Percentiles rank a stretch among this genome's conserved stretches.
phyloP scores from a whole-genome alignment of 345 rosid genomes.

The Aethionema arabicum region DNA sequence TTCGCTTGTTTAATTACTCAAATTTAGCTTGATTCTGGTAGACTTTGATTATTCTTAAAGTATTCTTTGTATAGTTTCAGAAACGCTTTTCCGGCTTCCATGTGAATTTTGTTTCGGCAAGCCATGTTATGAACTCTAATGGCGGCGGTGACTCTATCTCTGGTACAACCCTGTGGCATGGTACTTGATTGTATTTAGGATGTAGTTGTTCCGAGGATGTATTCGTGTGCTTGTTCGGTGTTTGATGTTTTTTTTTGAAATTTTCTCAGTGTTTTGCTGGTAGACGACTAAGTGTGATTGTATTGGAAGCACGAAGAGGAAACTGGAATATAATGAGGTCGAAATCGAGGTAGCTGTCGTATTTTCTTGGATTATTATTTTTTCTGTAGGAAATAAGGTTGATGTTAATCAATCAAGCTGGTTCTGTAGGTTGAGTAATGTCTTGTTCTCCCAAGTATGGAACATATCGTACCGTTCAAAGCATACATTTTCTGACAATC shows the following conservation, averaged over 20 bases:
- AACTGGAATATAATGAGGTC: constrained; percentile 42
- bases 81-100: not conserved
- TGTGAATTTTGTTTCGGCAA: constrained; percentile 10
- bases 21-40: not conserved
- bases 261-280: constrained; percentile 45
- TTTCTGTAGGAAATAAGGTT: not conserved
- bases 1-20: not conserved
- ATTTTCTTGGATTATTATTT: not conserved
- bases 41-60: not conserved
- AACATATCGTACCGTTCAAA: constrained; percentile 48
- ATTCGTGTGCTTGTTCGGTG: not conserved
- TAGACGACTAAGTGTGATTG: constrained; percentile 41
- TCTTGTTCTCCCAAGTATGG: constrained; percentile 38
- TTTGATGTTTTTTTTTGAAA: constrained; percentile 7
- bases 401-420: constrained; percentile 8
- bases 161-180: constrained; percentile 37
- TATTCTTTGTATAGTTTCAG: not conserved
- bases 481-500: constrained; percentile 45
- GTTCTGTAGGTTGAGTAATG: constrained; percentile 47
- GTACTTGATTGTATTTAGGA: constrained; percentile 20
- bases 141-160: constrained; percentile 35
- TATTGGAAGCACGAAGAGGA: constrained; percentile 45
- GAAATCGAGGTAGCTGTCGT: constrained; percentile 40
- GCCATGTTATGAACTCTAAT: constrained; percentile 31
- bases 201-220: constrained; percentile 6